Base-by-base conservation (phyloP, 2,329 filamentous ascomycete genomes). In the Fusarium dlaminii region DNA sequence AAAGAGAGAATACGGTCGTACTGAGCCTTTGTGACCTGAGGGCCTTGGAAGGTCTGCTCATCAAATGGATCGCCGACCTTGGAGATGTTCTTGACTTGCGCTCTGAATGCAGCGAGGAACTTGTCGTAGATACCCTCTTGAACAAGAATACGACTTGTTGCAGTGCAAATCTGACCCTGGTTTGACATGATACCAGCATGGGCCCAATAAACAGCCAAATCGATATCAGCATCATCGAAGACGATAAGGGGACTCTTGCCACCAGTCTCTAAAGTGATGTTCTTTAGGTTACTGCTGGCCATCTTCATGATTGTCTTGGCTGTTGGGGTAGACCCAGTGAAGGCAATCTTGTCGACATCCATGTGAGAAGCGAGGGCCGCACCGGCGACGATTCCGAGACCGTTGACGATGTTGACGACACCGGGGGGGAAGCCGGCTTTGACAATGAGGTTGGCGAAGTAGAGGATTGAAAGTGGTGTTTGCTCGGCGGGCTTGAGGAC, bases 361-460 rank as follows among this genome's bases (percentile, higher is more conserved):
- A 89, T 83, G 79, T 96, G 93, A 45, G 87, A 86, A 4, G 90
- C 91, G 14, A 95, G 86, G 1, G 92, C 90, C 10, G 90, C 86
- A 18, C 93, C 93, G 0, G 92, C 91, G 40, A 90, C 90, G 32
- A 86, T 86, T 32, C 93, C 93, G 59, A 90, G 87, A 1, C 93
- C 93, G 69, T 94, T 94, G 64, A 94, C 80, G 64, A 95, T 88
- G 81, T 95, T 95, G 73, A 95, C 82, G 9, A 95, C 93, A 45
- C 93, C 93, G 1, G 93, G 89, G 6, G 93, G 93, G 78, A 95
- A 95, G 0, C 93, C 93, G 13, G 92, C 92, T 77, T 94, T 87
- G 69, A 90, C 89, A 71, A 95, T 86, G 29, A 95, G 85, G 9
- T 87, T 89, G 3, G 88, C 93, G 5, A 95, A 84, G 75, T 91